These are phyloP conservation scores for Hyaloperonospora brassicae DNA, from an alignment of 352 stramenopile species.

Conservation along the genomic window DNA sequence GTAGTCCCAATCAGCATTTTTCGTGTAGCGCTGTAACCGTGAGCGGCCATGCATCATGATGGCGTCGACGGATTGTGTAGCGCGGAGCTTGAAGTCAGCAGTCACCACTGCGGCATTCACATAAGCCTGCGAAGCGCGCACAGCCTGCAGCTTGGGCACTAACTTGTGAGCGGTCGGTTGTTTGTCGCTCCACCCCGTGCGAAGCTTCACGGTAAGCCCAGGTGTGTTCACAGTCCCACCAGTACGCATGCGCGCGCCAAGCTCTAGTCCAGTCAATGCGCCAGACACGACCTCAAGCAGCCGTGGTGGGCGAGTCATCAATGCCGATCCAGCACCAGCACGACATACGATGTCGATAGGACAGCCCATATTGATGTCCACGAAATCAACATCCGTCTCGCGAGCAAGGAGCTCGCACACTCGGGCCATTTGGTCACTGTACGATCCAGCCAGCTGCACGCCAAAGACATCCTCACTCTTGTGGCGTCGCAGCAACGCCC, in stretches of 20 bases:
- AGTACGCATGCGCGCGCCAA: slow-evolving; percentile 37
- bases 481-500: slow-evolving; percentile 95
- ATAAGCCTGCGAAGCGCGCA: slow-evolving; percentile 46
- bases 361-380: slow-evolving; percentile 99
- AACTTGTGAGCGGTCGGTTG: slow-evolving; percentile 92
- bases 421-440: slow-evolving; percentile 91
- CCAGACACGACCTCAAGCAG: slow-evolving; percentile 86
- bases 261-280: slow-evolving; percentile 78
- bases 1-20: slow-evolving; percentile 97
- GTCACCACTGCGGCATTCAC: slow-evolving; percentile 76
- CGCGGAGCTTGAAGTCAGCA: slow-evolving; percentile 59
- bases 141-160: slow-evolving; percentile 84
- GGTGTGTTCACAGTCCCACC: slow-evolving; percentile 25
- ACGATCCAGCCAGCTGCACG: slow-evolving; percentile 92
- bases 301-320: slow-evolving; percentile 91
- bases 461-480: slow-evolving; percentile 96
- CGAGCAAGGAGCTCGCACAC: slow-evolving; percentile 90
- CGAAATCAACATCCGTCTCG: slow-evolving; percentile 94
- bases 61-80: slow-evolving; percentile 56
- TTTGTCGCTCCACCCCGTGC: slow-evolving; percentile 95
- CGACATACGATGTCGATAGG: slow-evolving; percentile 94
- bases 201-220: slow-evolving; percentile 97
- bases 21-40: slow-evolving; percentile 95
- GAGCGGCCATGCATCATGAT: slow-evolving; percentile 94
- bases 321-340: slow-evolving; percentile 81